phyloP scores from a whole-genome alignment of 352 stramenopile species.

The Globisporangium irregulare region DNA sequence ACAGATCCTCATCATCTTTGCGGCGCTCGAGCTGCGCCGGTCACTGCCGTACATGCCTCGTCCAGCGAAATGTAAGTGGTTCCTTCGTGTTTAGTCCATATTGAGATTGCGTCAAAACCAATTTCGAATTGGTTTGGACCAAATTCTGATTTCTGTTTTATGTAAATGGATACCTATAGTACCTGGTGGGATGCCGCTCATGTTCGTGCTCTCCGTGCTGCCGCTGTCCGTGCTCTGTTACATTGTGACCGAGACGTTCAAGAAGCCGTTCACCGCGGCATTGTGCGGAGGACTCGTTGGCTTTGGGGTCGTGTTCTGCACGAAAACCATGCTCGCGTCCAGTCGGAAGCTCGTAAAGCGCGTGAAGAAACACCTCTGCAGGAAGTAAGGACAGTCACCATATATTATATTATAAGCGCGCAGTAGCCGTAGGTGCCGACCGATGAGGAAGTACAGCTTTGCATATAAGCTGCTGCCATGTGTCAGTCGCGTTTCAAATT shows the following conservation, averaged over 20 bases:
- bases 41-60: slow-evolving; percentile 54
- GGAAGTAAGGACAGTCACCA: neutral
- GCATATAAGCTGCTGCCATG: no score
- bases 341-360: neutral
- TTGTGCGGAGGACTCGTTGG: slow-evolving; percentile 13
- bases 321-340: slow-evolving; percentile 2
- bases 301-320: slow-evolving; percentile 13
- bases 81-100: no score
- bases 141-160: neutral
- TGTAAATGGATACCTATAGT: slow-evolving; percentile 9
- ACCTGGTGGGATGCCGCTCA: slow-evolving; percentile 25
- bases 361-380: neutral
- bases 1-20: slow-evolving; percentile 79
- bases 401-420: neutral
- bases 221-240: slow-evolving; percentile 23
- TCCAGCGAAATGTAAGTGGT: slow-evolving; percentile 26
- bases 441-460: no score
- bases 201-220: slow-evolving; percentile 21
- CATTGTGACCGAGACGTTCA: slow-evolving; percentile 17
- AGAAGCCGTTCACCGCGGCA: slow-evolving; percentile 8
- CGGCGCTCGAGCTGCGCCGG: slow-evolving; percentile 81
- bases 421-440: no score
- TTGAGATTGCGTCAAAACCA: neutral
- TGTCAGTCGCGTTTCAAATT: no score
- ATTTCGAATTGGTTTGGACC: neutral